Evolutionary conservation across 202 grass and related monocot species (phyloP).

Genomic region (Sporobolus alterniflorus): DNA sequence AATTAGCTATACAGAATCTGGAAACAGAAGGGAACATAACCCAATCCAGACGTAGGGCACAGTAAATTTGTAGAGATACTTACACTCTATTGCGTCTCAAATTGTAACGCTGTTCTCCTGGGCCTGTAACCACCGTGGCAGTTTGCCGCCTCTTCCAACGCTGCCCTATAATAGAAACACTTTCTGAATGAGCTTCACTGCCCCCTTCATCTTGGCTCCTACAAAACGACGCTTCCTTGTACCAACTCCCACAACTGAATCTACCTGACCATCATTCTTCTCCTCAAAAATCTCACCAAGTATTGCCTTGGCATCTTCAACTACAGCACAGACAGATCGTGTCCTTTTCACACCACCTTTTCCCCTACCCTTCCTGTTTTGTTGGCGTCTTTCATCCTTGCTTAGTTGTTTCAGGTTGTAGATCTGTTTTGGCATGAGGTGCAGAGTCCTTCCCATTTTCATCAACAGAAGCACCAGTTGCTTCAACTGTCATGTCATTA

Average conservation of each 20-base stretch:
- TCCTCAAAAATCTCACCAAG: slow-evolving; percentile 53
- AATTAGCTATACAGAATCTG: slow-evolving; percentile 1
- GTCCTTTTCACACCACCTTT: slow-evolving; percentile 64
- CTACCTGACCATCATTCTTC: slow-evolving; percentile 61
- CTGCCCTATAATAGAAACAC: slow-evolving; percentile 83
- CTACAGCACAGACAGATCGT: slow-evolving; percentile 59
- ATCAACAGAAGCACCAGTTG: slow-evolving; percentile 40
- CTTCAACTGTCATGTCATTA: slow-evolving; percentile 41
- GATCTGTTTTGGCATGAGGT: slow-evolving; percentile 30
- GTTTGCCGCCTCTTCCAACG: slow-evolving; percentile 80
- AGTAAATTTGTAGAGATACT: slow-evolving; percentile 37
- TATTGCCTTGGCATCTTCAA: slow-evolving; percentile 87
- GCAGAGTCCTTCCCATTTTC: slow-evolving; percentile 59
- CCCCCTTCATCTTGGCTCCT: slow-evolving; percentile 57
- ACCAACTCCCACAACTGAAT: slow-evolving; percentile 45
- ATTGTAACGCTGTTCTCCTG: slow-evolving; percentile 86
- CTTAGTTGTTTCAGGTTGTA: slow-evolving; percentile 60
- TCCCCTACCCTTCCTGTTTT: slow-evolving; percentile 43
- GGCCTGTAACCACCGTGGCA: slow-evolving; percentile 13
- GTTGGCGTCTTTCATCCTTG: slow-evolving; percentile 36
- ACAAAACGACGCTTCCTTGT: slow-evolving; percentile 66
- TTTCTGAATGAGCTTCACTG: slow-evolving; percentile 83
- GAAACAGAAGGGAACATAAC: background rate
- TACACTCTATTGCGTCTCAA: slow-evolving; percentile 76
- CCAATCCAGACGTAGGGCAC: background rate